Conservation (phyloP, 345 rosid genomes). For the Trapa bicornis region DNA sequence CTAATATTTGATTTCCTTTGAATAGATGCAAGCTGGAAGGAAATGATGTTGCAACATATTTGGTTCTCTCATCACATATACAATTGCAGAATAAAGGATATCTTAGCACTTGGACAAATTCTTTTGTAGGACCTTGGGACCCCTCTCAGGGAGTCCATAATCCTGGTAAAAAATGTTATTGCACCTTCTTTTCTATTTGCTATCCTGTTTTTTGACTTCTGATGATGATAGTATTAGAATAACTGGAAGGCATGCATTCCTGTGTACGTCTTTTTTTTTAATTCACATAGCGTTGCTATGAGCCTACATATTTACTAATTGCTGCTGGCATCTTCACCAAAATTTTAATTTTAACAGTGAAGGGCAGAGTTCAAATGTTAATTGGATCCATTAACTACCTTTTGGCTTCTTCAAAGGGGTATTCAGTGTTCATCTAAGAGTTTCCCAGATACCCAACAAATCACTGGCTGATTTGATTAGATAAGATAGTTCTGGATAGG, state of each 20-base stretch:
- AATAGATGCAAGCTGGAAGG: conserved; percentile 60
- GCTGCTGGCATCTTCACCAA: neutral
- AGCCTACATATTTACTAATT: neutral
- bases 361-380: neutral
- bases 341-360: neutral
- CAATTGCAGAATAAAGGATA: conserved; percentile 79
- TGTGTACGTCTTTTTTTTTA: neutral
- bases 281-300: neutral
- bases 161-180: conserved; percentile 49
- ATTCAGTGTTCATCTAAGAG: neutral
- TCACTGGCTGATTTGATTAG: neutral
- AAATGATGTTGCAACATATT: conserved; percentile 70
- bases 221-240: neutral
- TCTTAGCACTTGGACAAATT: conserved; percentile 92
- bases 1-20: conserved; percentile 15
- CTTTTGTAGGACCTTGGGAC: conserved; percentile 99
- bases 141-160: conserved; percentile 97
- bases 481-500: neutral
- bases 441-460: neutral
- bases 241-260: neutral
- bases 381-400: neutral
- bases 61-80: conserved; percentile 83
- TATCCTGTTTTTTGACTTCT: neutral
- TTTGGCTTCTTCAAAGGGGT: neutral
- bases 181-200: neutral